Conservation (phyloP, 2,329 filamentous ascomycete species). For the Fusarium acutatum region DNA sequence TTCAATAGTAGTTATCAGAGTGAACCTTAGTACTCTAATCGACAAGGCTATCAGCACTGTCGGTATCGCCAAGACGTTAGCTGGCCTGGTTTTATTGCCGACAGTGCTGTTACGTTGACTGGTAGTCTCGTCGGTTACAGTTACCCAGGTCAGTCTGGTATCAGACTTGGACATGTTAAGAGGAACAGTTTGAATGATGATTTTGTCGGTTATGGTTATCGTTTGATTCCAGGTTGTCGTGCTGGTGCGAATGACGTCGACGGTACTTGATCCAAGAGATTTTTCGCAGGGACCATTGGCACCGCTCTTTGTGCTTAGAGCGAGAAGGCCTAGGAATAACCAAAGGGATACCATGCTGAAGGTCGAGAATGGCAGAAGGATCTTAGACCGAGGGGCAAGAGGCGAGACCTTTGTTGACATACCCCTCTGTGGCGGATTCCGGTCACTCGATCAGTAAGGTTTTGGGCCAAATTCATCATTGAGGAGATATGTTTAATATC, state of each 20-base stretch:
- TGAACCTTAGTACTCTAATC: too few species aligned
- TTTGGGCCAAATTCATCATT: too few species aligned
- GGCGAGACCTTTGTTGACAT: not conserved
- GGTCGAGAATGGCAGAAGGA: rapidly evolving
- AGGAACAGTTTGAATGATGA: not conserved
- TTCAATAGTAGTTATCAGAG: rapidly evolving
- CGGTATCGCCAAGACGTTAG: too few species aligned
- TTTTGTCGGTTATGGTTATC: not conserved
- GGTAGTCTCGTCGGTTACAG: rapidly evolving
- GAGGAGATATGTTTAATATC: not conserved
- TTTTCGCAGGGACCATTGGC: not conserved
- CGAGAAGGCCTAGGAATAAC: not conserved
- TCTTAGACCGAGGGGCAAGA: rapidly evolving
- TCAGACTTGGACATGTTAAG: not conserved
- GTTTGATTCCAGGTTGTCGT: not conserved
- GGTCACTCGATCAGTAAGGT: not conserved
- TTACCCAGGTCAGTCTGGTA: rapidly evolving
- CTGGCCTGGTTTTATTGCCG: rapidly evolving
- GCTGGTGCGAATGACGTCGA: not conserved
- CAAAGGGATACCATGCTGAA: not conserved
- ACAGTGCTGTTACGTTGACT: not conserved
- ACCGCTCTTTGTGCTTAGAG: not conserved
- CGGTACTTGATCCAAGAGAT: not conserved
- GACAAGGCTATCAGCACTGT: too few species aligned
- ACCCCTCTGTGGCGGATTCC: too few species aligned